These are phyloP conservation scores for Rosellinia necatrix DNA, from an alignment of 2,329 filamentous ascomycete species.

Conservation along the genomic window DNA sequence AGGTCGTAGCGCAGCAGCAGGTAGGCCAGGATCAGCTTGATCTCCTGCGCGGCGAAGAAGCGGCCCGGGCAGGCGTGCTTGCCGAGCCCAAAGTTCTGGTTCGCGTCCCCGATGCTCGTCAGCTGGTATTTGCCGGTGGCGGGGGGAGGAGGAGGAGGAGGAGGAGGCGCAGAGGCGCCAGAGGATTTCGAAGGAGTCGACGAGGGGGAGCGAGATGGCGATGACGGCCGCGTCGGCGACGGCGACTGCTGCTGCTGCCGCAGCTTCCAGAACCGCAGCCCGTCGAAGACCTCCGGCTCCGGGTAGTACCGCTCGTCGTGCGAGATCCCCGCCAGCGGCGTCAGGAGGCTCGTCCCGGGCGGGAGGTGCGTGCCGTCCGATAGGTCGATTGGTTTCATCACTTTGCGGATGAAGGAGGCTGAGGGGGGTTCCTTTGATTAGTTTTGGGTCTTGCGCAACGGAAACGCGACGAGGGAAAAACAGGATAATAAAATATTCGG, in stretches of 20 bases:
- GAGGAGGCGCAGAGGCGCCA: no score
- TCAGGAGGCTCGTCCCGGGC: conserved; percentile 49
- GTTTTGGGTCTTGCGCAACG: no score
- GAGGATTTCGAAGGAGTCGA: not conserved
- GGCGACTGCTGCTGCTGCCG: conserved; percentile 34
- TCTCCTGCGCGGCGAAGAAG: conserved; percentile 52
- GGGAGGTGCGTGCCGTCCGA: conserved; percentile 58
- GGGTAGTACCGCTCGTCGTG: conserved; percentile 45
- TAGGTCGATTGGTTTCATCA: conserved; percentile 54
- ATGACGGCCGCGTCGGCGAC: conserved; percentile 16
- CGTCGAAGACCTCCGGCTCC: conserved; percentile 45
- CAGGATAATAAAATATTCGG: not conserved
- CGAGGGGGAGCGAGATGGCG: conserved; percentile 9
- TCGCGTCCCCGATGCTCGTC: conserved; percentile 44
- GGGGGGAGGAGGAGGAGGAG: conserved; percentile 12
- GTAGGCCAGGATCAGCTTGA: conserved; percentile 50
- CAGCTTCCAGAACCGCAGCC: conserved; percentile 45
- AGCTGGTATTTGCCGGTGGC: conserved; percentile 34
- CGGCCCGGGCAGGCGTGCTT: conserved; percentile 49
- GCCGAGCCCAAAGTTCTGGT: conserved; percentile 46
- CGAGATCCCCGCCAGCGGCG: conserved; percentile 44
- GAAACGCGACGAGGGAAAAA: no score
- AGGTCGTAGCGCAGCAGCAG: conserved; percentile 49
- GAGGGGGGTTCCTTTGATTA: conserved; percentile 3
- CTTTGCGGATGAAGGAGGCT: conserved; percentile 55